These are phyloP conservation scores for Tricholoma flavovirens DNA, from an alignment of 768 basidiomycete species.

Conservation along the genomic window DNA sequence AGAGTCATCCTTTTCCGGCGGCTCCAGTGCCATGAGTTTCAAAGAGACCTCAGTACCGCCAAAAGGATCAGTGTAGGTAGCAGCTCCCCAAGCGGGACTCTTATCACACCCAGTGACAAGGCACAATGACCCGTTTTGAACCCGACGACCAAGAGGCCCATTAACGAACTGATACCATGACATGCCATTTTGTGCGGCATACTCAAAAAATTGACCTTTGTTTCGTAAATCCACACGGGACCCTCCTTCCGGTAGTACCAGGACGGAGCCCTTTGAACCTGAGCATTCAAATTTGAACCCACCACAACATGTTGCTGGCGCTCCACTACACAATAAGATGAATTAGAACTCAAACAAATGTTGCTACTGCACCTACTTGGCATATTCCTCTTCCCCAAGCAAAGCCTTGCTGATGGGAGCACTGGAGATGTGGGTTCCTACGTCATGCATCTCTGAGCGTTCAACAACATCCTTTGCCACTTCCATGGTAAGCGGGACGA, in stretches of 20 bases:
- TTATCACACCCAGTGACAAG: constrained; percentile 19
- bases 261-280: constrained; percentile 1
- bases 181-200: constrained; percentile 3
- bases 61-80: constrained; percentile 9
- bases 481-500: constrained; percentile 4
- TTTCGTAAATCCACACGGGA: constrained; percentile 9
- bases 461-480: neutral
- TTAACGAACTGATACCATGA: constrained; percentile 14
- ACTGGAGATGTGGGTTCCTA: neutral
- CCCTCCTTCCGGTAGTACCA: constrained; percentile 10
- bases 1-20: neutral
- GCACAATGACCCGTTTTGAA: constrained; percentile 16
- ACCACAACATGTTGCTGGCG: neutral
- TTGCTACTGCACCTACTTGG: neutral
- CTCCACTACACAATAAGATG: neutral
- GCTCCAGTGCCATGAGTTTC: constrained; percentile 2
- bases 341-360: neutral
- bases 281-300: neutral
- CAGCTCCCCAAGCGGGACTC: constrained; percentile 12
- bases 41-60: constrained; percentile 4
- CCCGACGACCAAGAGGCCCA: constrained; percentile 6
- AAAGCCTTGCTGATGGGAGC: neutral
- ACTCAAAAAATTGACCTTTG: constrained; percentile 7
- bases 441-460: neutral
- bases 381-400: neutral